Percentiles rank a stretch among this genome's conserved stretches.
These are phyloP conservation scores for Coprinellus micaceus DNA, from an alignment of 768 basidiomycete species.

Conservation along the genomic window DNA sequence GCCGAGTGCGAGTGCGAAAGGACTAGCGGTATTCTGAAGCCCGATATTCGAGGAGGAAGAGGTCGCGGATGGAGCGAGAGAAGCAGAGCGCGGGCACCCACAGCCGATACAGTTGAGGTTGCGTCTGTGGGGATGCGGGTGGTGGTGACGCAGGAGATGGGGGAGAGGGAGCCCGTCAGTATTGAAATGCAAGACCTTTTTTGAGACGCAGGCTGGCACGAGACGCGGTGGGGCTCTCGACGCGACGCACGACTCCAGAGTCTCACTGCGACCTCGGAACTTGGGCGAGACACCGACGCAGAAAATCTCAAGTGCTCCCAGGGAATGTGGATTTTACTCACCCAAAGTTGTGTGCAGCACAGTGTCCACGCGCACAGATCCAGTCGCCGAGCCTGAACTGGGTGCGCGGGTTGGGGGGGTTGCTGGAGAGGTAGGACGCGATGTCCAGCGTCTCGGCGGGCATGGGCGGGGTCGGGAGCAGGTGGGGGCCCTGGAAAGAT, in stretches of 20 bases:
- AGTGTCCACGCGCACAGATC: conserved; percentile 68
- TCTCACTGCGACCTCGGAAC: too few relatives aligned
- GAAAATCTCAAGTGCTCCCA: conserved; percentile 10
- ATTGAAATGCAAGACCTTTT: too few relatives aligned
- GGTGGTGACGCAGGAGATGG: too few relatives aligned
- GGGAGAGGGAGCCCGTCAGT: conserved; percentile 46
- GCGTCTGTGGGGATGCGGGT: too few relatives aligned
- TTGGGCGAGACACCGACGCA: too few relatives aligned
- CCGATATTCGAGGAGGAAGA: conserved; percentile 11
- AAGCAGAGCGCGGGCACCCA: conserved; percentile 51
- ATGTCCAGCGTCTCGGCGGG: conserved; percentile 11
- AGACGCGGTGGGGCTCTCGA: too few relatives aligned
- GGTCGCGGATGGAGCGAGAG: conserved; percentile 10
- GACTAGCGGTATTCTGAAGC: too few relatives aligned
- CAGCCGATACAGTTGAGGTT: conserved; percentile 77
- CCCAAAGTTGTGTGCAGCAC: conserved; percentile 85
- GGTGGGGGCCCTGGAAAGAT: too few relatives aligned
- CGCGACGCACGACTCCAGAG: too few relatives aligned
- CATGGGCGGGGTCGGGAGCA: too few relatives aligned
- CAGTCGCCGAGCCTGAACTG: conserved; percentile 70
- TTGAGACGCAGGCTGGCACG: too few relatives aligned
- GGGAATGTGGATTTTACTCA: conserved; percentile 36
- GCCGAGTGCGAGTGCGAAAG: too few relatives aligned
- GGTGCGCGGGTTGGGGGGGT: conserved; percentile 67
- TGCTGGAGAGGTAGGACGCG: conserved; percentile 48